These are phyloP conservation scores for Paraleonurus japonicus DNA, from an alignment of 257 asterid species.

Conservation along the genomic window DNA sequence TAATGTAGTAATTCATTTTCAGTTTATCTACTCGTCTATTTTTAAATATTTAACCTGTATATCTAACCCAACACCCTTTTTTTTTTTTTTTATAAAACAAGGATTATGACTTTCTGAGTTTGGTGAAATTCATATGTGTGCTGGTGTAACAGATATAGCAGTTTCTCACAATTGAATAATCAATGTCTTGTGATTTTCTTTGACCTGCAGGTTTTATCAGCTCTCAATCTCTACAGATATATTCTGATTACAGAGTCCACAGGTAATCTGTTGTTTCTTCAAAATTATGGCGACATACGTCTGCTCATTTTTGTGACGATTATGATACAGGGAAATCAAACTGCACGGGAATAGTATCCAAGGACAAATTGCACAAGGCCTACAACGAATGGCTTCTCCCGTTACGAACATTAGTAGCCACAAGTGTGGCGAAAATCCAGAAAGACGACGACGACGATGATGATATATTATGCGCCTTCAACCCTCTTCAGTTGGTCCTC, in stretches of 20 bases:
- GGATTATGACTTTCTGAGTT: neutral
- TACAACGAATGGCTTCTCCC: constrained; percentile 86
- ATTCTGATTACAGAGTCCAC: constrained; percentile 71
- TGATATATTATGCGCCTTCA: constrained; percentile 51
- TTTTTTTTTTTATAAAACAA: neutral
- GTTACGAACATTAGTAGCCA: constrained; percentile 55
- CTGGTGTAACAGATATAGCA: neutral
- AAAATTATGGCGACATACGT: neutral
- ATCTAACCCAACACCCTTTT: too few species aligned
- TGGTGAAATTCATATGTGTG: neutral
- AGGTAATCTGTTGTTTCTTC: constrained; percentile 39
- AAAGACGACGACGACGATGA: constrained; percentile 21
- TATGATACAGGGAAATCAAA: constrained; percentile 67
- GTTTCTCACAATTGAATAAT: neutral
- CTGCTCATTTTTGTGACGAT: neutral
- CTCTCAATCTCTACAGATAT: constrained; percentile 83
- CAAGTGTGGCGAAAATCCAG: constrained; percentile 40
- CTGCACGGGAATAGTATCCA: constrained; percentile 51
- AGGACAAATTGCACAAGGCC: constrained; percentile 51
- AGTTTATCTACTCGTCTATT: too few species aligned
- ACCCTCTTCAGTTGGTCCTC: constrained; percentile 72
- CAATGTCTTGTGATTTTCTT: constrained; percentile 4
- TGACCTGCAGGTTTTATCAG: constrained; percentile 72
- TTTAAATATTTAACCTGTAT: too few species aligned
- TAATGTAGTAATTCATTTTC: too few species aligned